Percentiles rank a stretch among this genome's conserved stretches.
phyloP scores from a whole-genome alignment of 163 green algal genomes.

The Scenedesmus sp. region DNA sequence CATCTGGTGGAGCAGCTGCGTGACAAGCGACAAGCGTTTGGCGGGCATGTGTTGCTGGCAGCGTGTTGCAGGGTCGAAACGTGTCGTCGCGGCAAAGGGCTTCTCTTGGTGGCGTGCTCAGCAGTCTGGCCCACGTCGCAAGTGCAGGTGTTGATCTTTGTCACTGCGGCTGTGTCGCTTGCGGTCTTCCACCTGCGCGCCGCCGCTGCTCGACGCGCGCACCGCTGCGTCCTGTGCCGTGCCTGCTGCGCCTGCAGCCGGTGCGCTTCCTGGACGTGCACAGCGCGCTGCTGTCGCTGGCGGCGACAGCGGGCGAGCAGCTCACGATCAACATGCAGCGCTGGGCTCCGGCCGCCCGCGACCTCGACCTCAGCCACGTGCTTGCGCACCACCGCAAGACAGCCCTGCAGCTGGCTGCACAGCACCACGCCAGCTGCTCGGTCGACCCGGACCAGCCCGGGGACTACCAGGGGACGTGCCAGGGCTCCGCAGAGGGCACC shows the following conservation, averaged over 20 bases:
- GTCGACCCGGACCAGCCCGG: not conserved
- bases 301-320: conserved; percentile 41
- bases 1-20: no score
- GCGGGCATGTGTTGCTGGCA: no score
- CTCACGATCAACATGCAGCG: conserved; percentile 35
- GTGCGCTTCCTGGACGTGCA: conserved; percentile 43
- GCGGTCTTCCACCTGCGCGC: not conserved
- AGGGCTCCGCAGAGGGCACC: not conserved
- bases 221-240: not conserved
- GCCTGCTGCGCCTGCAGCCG: not conserved
- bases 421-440: not conserved
- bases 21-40: no score
- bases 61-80: no score
- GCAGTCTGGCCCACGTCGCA: no score
- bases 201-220: no score
- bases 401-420: not conserved
- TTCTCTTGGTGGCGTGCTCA: no score
- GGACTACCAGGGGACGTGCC: not conserved
- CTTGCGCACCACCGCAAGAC: conserved; percentile 22
- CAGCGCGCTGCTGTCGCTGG: conserved; percentile 1
- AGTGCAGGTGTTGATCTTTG: no score
- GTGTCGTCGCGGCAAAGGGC: no score
- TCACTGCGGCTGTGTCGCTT: no score
- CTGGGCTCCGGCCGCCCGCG: conserved; percentile 1
- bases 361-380: conserved; percentile 28